These are phyloP conservation scores for Daedaleopsis sinensis DNA, from an alignment of 768 basidiomycete species.

Conservation along the genomic window DNA sequence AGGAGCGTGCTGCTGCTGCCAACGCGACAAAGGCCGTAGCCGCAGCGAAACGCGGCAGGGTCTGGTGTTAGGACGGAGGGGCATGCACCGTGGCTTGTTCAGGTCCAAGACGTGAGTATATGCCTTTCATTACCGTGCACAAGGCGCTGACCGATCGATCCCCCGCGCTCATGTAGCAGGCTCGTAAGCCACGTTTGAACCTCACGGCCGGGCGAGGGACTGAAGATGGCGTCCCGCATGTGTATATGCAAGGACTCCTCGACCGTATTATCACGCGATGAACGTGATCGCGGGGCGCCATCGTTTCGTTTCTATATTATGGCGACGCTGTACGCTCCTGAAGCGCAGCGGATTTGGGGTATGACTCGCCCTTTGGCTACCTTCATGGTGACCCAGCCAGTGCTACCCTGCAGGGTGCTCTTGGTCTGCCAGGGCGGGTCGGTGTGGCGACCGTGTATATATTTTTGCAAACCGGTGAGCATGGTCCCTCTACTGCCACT, in stretches of 20 bases:
- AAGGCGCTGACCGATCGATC: neutral
- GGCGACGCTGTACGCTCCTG: neutral
- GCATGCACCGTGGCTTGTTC: slow-evolving; percentile 8
- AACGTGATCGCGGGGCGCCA: slow-evolving; percentile 5
- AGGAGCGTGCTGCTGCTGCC: slow-evolving; percentile 23
- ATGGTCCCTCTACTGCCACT: neutral
- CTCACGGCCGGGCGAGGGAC: slow-evolving; percentile 13
- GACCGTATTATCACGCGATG: slow-evolving; percentile 1
- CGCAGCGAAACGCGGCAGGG: slow-evolving; percentile 7
- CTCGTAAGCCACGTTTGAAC: slow-evolving; percentile 13
- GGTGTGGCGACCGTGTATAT: slow-evolving; percentile 17
- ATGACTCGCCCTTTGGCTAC: slow-evolving; percentile 1
- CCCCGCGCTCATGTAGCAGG: neutral
- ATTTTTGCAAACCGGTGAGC: slow-evolving; percentile 10
- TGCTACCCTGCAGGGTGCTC: neutral
- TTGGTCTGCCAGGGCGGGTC: slow-evolving; percentile 10
- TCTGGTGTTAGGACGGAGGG: slow-evolving; percentile 1
- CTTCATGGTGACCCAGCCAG: neutral
- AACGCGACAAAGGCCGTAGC: slow-evolving; percentile 15
- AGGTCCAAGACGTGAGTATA: slow-evolving; percentile 15
- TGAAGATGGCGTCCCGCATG: slow-evolving; percentile 7
- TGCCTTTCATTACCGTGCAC: neutral
- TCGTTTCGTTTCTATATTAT: neutral
- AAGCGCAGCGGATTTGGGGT: neutral
- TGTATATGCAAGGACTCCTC: slow-evolving; percentile 14